Conservation (phyloP, 2,329 filamentous ascomycete species). For the Juglanconis juglandina region DNA sequence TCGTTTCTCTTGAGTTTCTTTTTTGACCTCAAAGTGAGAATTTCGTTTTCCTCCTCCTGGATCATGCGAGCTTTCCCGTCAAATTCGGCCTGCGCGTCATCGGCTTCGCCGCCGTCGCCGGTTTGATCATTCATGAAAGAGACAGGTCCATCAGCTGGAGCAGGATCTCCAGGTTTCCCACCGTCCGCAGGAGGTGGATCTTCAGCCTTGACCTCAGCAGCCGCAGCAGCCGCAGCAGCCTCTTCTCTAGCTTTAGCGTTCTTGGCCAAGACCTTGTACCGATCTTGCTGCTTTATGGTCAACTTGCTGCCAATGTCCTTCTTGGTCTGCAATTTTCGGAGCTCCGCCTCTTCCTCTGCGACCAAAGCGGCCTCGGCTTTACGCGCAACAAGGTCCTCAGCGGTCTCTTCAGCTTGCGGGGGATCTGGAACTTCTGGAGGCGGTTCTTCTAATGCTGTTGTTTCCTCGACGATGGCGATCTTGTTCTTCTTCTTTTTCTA, state of each 20-base stretch:
- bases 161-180: not conserved
- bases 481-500: slow-evolving; percentile 29
- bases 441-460: slow-evolving; percentile 17
- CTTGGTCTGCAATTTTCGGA: slow-evolving; percentile 23
- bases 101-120: slow-evolving; percentile 9
- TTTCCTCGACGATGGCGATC: slow-evolving; percentile 17
- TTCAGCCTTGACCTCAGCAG: not conserved
- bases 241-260: slow-evolving; percentile 8
- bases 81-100: slow-evolving; percentile 23
- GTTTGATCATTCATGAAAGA: not conserved
- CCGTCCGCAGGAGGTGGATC: not conserved
- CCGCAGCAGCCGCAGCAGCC: slow-evolving; percentile 6
- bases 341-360: slow-evolving; percentile 29
- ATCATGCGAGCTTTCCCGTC: slow-evolving; percentile 18
- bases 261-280: slow-evolving; percentile 9
- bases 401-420: not conserved
- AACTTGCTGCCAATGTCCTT: slow-evolving; percentile 9
- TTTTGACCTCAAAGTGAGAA: slow-evolving; percentile 1
- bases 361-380: slow-evolving; percentile 15
- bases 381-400: not conserved
- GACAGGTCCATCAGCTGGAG: not conserved
- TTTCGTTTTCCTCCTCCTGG: slow-evolving; percentile 14
- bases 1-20: slow-evolving; percentile 12
- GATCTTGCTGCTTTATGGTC: slow-evolving; percentile 10
- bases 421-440: not conserved